phyloP scores from a whole-genome alignment of 306 rosid species.

The Cajanus cajan region DNA sequence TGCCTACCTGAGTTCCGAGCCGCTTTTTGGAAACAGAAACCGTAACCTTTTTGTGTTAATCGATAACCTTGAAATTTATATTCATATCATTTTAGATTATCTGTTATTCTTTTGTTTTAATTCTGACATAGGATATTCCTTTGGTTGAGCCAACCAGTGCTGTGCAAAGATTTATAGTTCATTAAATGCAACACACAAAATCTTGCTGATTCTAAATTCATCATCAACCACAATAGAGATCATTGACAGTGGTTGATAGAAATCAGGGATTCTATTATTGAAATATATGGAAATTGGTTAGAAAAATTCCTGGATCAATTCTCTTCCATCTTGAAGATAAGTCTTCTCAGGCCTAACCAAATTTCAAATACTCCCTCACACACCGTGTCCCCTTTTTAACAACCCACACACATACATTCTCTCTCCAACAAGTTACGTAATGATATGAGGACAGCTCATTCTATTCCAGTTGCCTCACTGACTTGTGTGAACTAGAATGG shows the following conservation, averaged over 20 bases:
- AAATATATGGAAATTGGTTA: neutral
- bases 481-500: neutral
- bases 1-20: neutral
- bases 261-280: neutral
- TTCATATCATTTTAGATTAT: neutral
- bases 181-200: slow-evolving; percentile 1
- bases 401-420: neutral
- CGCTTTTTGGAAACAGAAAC: neutral
- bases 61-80: neutral
- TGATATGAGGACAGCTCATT: no score
- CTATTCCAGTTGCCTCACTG: no score
- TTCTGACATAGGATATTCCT: neutral
- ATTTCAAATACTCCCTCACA: neutral
- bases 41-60: no score
- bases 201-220: slow-evolving; percentile 3
- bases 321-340: neutral
- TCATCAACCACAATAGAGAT: slow-evolving; percentile 15
- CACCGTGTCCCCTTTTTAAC: neutral
- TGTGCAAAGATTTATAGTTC: slow-evolving; percentile 5
- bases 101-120: neutral
- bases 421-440: no score
- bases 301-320: neutral
- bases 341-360: neutral
- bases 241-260: neutral
- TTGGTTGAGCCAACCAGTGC: slow-evolving; percentile 12